A percentile compares a stretch with the other conserved stretches of the same genome.
Evolutionary conservation across 2,329 filamentous ascomycete species (phyloP).

Genomic region (Fusarium concolor): DNA sequence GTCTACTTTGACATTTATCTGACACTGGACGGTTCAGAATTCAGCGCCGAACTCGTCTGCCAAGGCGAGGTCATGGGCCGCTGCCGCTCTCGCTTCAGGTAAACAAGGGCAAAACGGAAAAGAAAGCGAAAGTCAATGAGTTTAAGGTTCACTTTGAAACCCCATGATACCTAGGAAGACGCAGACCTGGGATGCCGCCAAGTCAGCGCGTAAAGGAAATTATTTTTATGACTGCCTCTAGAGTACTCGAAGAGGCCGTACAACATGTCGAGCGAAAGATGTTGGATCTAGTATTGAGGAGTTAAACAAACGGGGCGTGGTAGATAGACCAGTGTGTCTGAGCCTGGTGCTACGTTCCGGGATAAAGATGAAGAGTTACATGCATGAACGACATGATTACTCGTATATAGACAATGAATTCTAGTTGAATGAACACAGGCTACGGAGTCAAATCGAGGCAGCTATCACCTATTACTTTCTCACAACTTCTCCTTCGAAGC

Average conservation of each 20-base stretch:
- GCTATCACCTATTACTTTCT: not conserved
- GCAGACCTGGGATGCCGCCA: slow-evolving; percentile 17
- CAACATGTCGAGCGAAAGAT: slow-evolving; percentile 39
- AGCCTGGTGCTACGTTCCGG: slow-evolving; percentile 33
- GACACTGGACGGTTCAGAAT: slow-evolving; percentile 95
- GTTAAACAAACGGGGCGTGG: slow-evolving; percentile 27
- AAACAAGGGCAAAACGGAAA: slow-evolving; percentile 41
- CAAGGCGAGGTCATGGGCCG: slow-evolving; percentile 99
- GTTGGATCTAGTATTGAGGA: slow-evolving; percentile 39
- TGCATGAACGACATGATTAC: slow-evolving; percentile 41
- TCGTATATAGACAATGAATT: slow-evolving; percentile 39
- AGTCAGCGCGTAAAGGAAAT: slow-evolving; percentile 17
- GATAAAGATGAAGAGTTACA: slow-evolving; percentile 35
- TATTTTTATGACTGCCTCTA: slow-evolving; percentile 24
- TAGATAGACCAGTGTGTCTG: slow-evolving; percentile 30
- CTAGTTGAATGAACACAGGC: slow-evolving; percentile 25
- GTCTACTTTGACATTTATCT: slow-evolving; percentile 85
- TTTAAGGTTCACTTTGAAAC: slow-evolving; percentile 43
- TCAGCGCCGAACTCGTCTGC: slow-evolving; percentile 98
- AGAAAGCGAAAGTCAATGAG: slow-evolving; percentile 39
- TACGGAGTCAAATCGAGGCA: not conserved
- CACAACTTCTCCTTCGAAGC: not conserved
- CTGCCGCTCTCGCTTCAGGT: slow-evolving; percentile 89
- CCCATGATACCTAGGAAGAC: slow-evolving; percentile 46
- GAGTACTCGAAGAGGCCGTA: slow-evolving; percentile 20